Conservation (phyloP, 768 basidiomycete species). For the Agaricus bisporus region DNA sequence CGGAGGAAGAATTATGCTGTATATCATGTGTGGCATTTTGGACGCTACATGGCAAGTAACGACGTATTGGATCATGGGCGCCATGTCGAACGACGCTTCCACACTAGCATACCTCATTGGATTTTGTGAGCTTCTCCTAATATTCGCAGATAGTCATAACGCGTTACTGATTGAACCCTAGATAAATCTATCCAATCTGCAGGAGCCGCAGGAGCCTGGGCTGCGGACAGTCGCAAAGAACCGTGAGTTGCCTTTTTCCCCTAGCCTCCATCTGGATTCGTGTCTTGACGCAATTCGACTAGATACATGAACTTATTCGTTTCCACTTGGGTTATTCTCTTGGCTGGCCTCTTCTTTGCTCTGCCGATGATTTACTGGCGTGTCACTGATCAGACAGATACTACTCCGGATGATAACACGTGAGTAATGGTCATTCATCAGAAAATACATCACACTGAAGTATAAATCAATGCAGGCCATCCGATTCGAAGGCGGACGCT, state of each 20-base stretch:
- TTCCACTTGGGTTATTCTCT: constrained; percentile 70
- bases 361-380: constrained; percentile 71
- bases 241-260: constrained; percentile 41
- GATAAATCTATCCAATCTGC: constrained; percentile 77
- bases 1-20: constrained; percentile 50
- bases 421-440: constrained; percentile 6
- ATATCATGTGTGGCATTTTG: constrained; percentile 67
- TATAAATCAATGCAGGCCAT: not conserved
- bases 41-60: constrained; percentile 86
- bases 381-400: constrained; percentile 53
- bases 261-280: too few species aligned
- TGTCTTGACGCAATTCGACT: not conserved
- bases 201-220: constrained; percentile 69
- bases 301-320: constrained; percentile 68
- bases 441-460: not conserved
- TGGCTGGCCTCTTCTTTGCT: constrained; percentile 57
- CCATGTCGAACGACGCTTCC: constrained; percentile 77
- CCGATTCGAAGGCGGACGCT: not conserved
- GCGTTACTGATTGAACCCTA: constrained; percentile 11
- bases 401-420: constrained; percentile 40
- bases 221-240: constrained; percentile 52
- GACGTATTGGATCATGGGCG: constrained; percentile 79
- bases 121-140: constrained; percentile 51
- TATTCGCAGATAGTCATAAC: not conserved
- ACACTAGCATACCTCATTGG: constrained; percentile 79